Percentiles rank a stretch among this genome's conserved stretches.
Evolutionary conservation across 1,284 basidiomycete genomes (phyloP).

Genomic region (Uromyces viciae-fabae): DNA sequence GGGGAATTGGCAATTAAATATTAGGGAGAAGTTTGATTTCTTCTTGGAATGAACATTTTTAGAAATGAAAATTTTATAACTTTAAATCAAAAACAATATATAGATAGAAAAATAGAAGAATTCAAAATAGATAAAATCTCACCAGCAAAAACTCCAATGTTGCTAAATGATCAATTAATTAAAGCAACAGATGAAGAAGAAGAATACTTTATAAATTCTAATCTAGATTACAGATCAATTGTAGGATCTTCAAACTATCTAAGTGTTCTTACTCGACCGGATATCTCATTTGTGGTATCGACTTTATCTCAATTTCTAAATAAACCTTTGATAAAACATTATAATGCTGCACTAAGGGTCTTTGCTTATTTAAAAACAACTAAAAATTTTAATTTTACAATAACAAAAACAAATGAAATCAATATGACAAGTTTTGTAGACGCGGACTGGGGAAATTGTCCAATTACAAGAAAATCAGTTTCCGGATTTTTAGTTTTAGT

Average conservation of each 20-base stretch:
- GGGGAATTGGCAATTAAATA: background rate
- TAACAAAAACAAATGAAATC: no score
- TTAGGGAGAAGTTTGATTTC: background rate
- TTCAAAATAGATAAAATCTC: background rate
- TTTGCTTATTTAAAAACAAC: background rate
- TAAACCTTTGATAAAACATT: background rate
- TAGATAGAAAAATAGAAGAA: background rate
- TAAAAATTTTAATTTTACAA: background rate
- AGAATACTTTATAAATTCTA: background rate
- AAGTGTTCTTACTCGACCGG: background rate
- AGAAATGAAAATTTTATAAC: background rate
- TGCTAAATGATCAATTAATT: background rate
- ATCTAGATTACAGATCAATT: background rate
- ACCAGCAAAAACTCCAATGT: background rate
- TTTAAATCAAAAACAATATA: background rate
- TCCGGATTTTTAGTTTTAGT: background rate
- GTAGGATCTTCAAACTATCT: background rate
- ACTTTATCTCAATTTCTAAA: background rate
- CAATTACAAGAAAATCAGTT: background rate
- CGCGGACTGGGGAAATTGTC: background rate
- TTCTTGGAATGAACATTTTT: background rate
- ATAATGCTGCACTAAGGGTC: background rate
- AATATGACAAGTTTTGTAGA: background rate
- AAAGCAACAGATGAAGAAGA: background rate
- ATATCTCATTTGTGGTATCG: background rate